Base-by-base conservation (phyloP, 352 stramenopile genomes). In the Globisporangium polare region DNA sequence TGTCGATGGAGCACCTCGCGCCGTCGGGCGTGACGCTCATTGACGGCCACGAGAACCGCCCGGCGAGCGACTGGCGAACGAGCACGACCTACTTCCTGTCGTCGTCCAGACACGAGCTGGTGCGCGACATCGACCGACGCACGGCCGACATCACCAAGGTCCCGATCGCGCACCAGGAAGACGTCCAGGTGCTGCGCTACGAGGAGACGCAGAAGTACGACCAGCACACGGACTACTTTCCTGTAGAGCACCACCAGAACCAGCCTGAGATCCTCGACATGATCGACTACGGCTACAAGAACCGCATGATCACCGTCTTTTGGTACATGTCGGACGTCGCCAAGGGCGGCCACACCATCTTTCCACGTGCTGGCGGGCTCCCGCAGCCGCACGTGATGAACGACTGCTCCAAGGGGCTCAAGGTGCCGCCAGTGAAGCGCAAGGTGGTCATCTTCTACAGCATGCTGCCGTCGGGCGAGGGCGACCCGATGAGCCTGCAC, bases 301-400 rank as follows among this genome's bases (percentile, higher is more conserved):
- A 92, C 67, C 83, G 80, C 62, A 90, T 91, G 82, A 90, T 90
- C 66, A 93, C 81, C 0, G 84, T 93, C 18, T 91, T 93, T 58
- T 91, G 80, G 82, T 93, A 90, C 78, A 91, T 93, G 84, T 93
- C 82, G 37, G 82, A 92, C 45, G 82, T 94, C 17, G 74, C 71
- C 20, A 78, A 80, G 50, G 78, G 78, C 55, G 78, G 83, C 24
- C 71, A 93, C 65, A 91, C 83, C 29, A 88, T 86, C 56, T 93
- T 90, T 65, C 71, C 83, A 7, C 81, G 81, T 10, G 70, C 74
- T 9, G 82, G 80, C 24, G 78, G 78, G 9, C 46, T 65, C 26
- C 77, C 78, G 24, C 66, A 72, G 27, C 84, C 81, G 0, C 45
- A 43, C 24, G 63, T 65, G 3, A 88, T 83, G 63, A 86, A 80